Evolutionary conservation across 495 filamentous ascomycete genomes (phyloP), one percentile per base, ranked within the genome.

Genomic region (Apodospora peruviana): DNA sequence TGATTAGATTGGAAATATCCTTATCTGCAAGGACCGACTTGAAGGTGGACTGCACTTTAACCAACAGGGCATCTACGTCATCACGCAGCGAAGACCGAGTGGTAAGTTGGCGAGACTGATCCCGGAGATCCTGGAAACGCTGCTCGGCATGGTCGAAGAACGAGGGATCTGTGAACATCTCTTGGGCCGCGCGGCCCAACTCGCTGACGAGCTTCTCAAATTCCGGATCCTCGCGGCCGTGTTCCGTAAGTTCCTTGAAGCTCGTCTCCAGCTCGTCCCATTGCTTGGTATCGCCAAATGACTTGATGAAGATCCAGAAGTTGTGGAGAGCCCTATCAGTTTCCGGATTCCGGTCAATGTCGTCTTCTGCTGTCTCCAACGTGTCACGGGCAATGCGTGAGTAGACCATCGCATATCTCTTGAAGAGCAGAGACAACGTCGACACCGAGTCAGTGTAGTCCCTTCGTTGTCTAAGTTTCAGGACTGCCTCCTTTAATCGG

Each of bases 401-500:
- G 61, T 96, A 96, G 11, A 82, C 67, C 52, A 81, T 74, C 22
- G 83, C 85, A 58, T 95, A 96, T 27, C 83, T 80, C 57, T 88
- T 81, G 38, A 96, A 73, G 38, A 97, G 72, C 3, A 85, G 67
- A 3, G 81, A 77, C 35, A 97, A 58, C 0, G 86, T 91, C 2
- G 86, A 84, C 3, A 95, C 88, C 0, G 89, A 94, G 46, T 95
- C 84, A 0, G 82, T 81, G 60, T 96, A 96, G 57, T 95, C 88
- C 20, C 76, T 77, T 14, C 87, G 80, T 55, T 87, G 73, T 21
- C 89, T 74, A 16, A 97, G 76, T 43, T 83, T 87, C 20, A 79
- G 25, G n/a, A 97, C 83, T 0, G 83, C 79, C 52, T 83, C 73
- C 65, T 90, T 90, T 51, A 96, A 69, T 3, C 90, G 80, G 47